Evolutionary conservation across 2,329 filamentous ascomycete species (phyloP).

Genomic region (Apiospora kogelbergensis): DNA sequence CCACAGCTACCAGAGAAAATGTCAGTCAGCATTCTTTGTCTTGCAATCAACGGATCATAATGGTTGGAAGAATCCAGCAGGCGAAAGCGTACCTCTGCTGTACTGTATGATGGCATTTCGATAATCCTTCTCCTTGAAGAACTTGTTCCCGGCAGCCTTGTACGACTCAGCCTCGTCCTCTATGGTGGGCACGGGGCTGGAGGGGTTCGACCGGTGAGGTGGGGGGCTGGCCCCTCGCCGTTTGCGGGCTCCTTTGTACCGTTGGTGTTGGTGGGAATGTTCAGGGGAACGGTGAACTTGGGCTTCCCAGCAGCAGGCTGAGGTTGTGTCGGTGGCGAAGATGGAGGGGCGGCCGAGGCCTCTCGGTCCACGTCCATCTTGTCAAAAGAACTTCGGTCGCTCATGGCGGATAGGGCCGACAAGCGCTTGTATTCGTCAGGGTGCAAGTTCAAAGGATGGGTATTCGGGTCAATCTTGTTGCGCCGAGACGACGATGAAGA

Average conservation of each 20-base stretch:
- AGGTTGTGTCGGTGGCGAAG: constrained; percentile 48
- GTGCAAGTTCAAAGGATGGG: constrained; percentile 85
- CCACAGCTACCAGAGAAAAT: constrained; percentile 68
- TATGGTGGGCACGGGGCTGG: constrained; percentile 54
- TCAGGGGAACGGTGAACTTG: constrained; percentile 53
- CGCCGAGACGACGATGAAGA: constrained; percentile 50
- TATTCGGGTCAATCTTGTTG: constrained; percentile 64
- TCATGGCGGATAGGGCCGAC: constrained; percentile 65
- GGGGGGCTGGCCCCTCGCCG: constrained; percentile 63
- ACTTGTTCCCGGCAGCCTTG: constrained; percentile 93
- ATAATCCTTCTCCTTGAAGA: constrained; percentile 94
- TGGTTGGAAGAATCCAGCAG: not conserved
- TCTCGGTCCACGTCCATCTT: constrained; percentile 77
- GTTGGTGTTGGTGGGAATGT: constrained; percentile 46
- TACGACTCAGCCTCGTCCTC: constrained; percentile 82
- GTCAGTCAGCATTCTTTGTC: constrained; percentile 9
- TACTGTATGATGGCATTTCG: constrained; percentile 87
- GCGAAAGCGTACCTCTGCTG: constrained; percentile 72
- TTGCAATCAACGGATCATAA: not conserved
- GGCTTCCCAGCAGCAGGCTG: constrained; percentile 27
- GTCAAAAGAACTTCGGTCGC: constrained; percentile 53
- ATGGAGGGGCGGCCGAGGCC: constrained; percentile 47
- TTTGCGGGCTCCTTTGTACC: constrained; percentile 27
- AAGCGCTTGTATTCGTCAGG: constrained; percentile 83
- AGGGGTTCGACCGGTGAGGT: constrained; percentile 66